Percentiles rank a stretch among this genome's conserved stretches.
Evolutionary conservation across 2,329 filamentous ascomycete species (phyloP).

Genomic region (Westerdykella ornata): DNA sequence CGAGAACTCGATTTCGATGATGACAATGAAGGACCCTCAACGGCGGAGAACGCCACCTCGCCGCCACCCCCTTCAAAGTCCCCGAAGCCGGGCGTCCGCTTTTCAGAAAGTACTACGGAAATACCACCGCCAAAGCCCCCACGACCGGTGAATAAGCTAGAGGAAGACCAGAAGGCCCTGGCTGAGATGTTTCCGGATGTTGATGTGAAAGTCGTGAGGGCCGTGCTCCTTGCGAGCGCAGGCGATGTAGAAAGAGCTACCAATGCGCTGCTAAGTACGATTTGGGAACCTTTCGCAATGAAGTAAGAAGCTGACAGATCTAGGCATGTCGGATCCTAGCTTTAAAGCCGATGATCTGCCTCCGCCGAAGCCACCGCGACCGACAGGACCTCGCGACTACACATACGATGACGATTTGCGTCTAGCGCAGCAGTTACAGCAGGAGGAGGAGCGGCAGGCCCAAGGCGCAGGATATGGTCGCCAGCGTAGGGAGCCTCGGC

Average conservation of each 20-base stretch:
- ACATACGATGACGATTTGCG: neutral
- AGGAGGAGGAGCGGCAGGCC: conserved; percentile 76
- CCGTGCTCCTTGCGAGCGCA: conserved; percentile 76
- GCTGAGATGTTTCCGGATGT: conserved; percentile 90
- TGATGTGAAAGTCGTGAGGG: conserved; percentile 73
- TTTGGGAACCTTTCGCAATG: conserved; percentile 2
- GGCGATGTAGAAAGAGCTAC: conserved; percentile 90
- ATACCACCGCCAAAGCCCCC: conserved; percentile 72
- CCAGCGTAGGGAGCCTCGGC: conserved; percentile 27
- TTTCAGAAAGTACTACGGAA: conserved; percentile 41
- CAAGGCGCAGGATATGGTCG: conserved; percentile 29
- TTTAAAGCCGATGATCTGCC: conserved; percentile 49
- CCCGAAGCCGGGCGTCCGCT: conserved; percentile 42
- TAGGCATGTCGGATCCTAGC: conserved; percentile 50
- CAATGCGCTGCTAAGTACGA: conserved; percentile 77
- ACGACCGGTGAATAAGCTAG: conserved; percentile 69
- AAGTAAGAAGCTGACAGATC: conserved; percentile 9
- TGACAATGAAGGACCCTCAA: conserved; percentile 43
- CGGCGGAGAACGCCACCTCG: conserved; percentile 34
- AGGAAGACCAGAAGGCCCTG: conserved; percentile 80
- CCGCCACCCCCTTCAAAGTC: conserved; percentile 35
- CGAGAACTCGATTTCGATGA: conserved; percentile 53
- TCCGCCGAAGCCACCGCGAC: conserved; percentile 76
- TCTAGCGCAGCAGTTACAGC: conserved; percentile 52
- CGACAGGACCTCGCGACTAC: conserved; percentile 44